Base-by-base conservation (phyloP, 805 yeast genomes). In the Phaffomyces opuntiae region DNA sequence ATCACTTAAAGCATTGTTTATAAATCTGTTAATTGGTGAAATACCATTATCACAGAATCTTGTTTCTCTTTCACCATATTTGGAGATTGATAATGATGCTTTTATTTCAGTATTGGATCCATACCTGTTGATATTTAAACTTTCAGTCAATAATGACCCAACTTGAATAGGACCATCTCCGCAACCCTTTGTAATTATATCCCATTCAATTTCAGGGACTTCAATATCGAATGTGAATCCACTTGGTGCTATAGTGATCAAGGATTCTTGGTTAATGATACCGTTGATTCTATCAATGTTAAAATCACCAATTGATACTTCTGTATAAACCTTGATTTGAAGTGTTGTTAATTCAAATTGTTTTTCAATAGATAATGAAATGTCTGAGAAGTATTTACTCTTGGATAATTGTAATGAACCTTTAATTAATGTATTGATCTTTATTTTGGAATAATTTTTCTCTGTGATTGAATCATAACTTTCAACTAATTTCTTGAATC, bases 11-110 rank as follows among this genome's bases (percentile, higher is more conserved):
- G 40, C 33, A 12, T 33, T 39, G n/a, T 45, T 48, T 1, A 43
- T 36, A 6, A 52, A 34, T n/a, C 35, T 39, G 38, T 56, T 56
- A 19, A 56, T 19, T 13, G 60, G 54, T 8, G 60, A 53, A 4
- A 53, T 11, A 1, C 59, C 60, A 54, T 49, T 49, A 3, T 11
- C 13, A 24, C 60, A 56, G 13, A 35, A 35, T 17, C 26, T 47
- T 13, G 42, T 40, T 4, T 48, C 19, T 9, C 29, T 27, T 27
- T 27, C 29, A 27, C 29, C 29, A 9, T 27, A 27, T 27, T 27
- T 27, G 12, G 29, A 27, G 4, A 27, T 27, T 27, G 29, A 27
- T 27, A 27, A 11, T 9, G 12, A 9, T 9, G 29, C 9, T 27
- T 27, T 27, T 4, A 27, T 11, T 27, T 27, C 29, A 27, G 12